Conservation (phyloP, 2,329 filamentous ascomycete genomes). For the Penicillium sclerotigenum region DNA sequence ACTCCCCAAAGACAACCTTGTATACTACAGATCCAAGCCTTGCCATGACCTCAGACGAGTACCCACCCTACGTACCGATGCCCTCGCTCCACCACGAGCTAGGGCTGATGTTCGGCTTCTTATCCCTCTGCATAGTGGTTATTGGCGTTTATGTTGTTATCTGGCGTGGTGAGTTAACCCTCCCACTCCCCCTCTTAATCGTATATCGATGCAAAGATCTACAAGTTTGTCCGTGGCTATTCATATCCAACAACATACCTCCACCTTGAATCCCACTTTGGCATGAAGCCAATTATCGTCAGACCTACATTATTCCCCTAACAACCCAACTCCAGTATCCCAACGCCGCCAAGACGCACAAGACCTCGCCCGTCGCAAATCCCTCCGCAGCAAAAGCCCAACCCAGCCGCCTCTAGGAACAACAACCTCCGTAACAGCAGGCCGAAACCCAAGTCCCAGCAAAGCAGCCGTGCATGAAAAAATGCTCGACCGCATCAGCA, state of each 20-base stretch:
- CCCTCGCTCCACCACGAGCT: conserved; percentile 36
- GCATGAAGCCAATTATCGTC: background rate
- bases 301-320: background rate
- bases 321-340: conserved; percentile 15
- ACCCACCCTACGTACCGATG: conserved; percentile 30
- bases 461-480: conserved; percentile 25
- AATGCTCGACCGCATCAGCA: conserved; percentile 20
- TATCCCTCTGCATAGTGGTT: conserved; percentile 32
- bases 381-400: conserved; percentile 19
- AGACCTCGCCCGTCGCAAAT: conserved; percentile 34
- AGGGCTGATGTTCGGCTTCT: conserved; percentile 41
- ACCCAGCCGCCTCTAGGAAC: conserved; percentile 1
- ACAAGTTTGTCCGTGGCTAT: background rate
- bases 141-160: conserved; percentile 35
- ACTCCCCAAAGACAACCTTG: background rate
- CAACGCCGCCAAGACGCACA: conserved; percentile 27
- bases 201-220: background rate
- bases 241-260: background rate
- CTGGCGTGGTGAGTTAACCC: conserved; percentile 32
- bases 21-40: background rate
- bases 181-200: background rate
- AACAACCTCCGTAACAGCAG: conserved; percentile 1
- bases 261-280: background rate
- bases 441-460: background rate
- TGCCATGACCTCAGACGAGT: conserved; percentile 1